Evolutionary conservation across 176 grass and related monocot species (phyloP).

Genomic region (Cenchrus fungigraminus): DNA sequence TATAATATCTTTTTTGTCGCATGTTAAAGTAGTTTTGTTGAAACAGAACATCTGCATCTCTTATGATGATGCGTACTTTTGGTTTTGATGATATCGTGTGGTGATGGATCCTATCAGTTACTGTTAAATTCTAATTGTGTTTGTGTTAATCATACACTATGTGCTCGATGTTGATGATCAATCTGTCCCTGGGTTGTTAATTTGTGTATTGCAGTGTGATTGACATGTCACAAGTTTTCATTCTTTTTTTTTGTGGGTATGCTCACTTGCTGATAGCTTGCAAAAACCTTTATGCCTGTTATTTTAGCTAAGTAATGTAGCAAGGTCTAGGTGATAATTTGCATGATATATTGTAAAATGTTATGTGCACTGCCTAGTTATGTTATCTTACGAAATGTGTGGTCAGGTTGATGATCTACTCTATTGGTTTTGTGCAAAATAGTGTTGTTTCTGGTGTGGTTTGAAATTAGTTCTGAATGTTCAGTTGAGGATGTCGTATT

Average conservation of each 20-base stretch:
- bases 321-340: too few species aligned
- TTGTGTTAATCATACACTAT: slow-evolving; percentile 25
- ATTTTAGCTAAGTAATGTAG: too few species aligned
- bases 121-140: slow-evolving; percentile 42
- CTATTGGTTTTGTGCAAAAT: too few species aligned
- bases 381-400: background rate
- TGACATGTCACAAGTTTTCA: background rate
- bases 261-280: background rate
- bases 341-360: too few species aligned
- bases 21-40: slow-evolving; percentile 33
- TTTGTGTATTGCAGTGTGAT: background rate
- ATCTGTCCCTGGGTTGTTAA: too few species aligned
- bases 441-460: too few species aligned
- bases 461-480: too few species aligned
- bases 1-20: slow-evolving; percentile 20
- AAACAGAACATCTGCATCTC: slow-evolving; percentile 37
- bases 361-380: too few species aligned
- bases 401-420: background rate
- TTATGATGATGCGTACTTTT: slow-evolving; percentile 25
- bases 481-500: too few species aligned
- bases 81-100: slow-evolving; percentile 32
- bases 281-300: too few species aligned
- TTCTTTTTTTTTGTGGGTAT: background rate
- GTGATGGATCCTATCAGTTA: slow-evolving; percentile 15
- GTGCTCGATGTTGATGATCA: background rate